Evolutionary conservation across 2,329 filamentous ascomycete genomes (phyloP), one percentile per base, ranked within the genome.

Genomic region (Leptographium radiaticola): DNA sequence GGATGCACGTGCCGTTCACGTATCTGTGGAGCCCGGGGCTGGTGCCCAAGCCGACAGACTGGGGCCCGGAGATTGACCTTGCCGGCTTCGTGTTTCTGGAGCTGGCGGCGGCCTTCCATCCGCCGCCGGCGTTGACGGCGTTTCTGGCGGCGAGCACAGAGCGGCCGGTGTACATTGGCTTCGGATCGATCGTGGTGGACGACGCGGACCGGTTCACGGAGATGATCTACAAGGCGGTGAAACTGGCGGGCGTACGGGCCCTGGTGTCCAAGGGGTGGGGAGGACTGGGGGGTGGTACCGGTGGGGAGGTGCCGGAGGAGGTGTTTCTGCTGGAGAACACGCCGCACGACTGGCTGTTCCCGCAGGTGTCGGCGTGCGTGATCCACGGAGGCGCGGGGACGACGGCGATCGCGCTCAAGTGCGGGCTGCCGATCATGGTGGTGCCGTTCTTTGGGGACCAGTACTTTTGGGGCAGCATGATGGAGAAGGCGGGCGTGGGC

Each of bases 371-470:
- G 46, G 83, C 80, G 0, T 83, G 83, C 4, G 79, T 89, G 1
- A 86, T 87, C 57, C 86, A 89, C 58, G 86, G 86, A n/a, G 86
- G 86, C 13, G 86, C 86, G 0, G 86, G 86, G 2, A 89, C 86
- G 0, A 87, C 84, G 0, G 86, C 86, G 1, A 85, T 85, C 48
- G 84, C 84, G 1, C 71, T 89, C 36, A 86, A 85, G 64, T 84
- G 77, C 58, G 86, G 77, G 4, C 79, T 77, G 60, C 86, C 86
- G 0, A 87, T 83, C 6, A 84, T 88, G 78, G 77, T 89, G 31
- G 82, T 89, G 2, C 86, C 86, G 0, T 89, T 89, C 67, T 89
- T 89, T 59, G 86, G 86, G 3, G 86, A 89, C 62, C 86, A 89
- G 65, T 77, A 83, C 49, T 89, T 89, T 63, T 89, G 86, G 86